A percentile compares a stretch with the other conserved stretches of the same genome.
Conservation (phyloP, 2,329 filamentous ascomycete species). For the Exophiala xenobiotica region DNA sequence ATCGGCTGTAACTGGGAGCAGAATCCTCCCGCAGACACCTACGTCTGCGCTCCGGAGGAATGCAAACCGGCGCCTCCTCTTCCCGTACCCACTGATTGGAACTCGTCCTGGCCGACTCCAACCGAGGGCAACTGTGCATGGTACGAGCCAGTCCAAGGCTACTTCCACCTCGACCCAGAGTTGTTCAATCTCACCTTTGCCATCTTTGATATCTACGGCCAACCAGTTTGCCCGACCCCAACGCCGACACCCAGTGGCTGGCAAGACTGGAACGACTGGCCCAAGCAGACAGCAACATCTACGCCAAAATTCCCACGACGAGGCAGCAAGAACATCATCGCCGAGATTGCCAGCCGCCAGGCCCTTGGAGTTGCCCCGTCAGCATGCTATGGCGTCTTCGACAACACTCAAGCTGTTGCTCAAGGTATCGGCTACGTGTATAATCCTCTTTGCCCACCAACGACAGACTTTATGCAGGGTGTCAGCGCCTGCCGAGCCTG, state of each 20-base stretch:
- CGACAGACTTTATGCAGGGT: neutral
- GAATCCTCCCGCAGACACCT: constrained; percentile 40
- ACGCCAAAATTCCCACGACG: constrained; percentile 7
- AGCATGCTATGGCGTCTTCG: constrained; percentile 14
- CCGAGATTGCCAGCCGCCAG: constrained; percentile 12
- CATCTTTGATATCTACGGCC: constrained; percentile 50
- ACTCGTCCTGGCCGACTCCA: constrained; percentile 6
- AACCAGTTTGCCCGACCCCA: constrained; percentile 13
- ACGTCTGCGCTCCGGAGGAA: constrained; percentile 41
- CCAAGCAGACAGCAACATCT: constrained; percentile 3
- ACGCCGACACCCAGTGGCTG: constrained; percentile 8
- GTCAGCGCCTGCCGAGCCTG: neutral
- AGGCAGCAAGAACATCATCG: constrained; percentile 8
- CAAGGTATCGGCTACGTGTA: constrained; percentile 6
- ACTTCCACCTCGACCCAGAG: constrained; percentile 64
- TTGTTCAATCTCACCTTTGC: constrained; percentile 63
- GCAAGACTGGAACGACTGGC: neutral
- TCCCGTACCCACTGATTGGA: constrained; percentile 19
- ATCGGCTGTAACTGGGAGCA: constrained; percentile 41
- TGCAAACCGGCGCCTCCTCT: constrained; percentile 38
- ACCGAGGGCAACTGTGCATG: constrained; percentile 21
- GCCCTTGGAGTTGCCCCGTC: constrained; percentile 5
- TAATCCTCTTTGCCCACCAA: constrained; percentile 3
- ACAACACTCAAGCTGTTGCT: constrained; percentile 7
- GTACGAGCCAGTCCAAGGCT: constrained; percentile 36